Evolutionary conservation across 2,329 filamentous ascomycete species (phyloP).

Genomic region (Diaporthe batatas): DNA sequence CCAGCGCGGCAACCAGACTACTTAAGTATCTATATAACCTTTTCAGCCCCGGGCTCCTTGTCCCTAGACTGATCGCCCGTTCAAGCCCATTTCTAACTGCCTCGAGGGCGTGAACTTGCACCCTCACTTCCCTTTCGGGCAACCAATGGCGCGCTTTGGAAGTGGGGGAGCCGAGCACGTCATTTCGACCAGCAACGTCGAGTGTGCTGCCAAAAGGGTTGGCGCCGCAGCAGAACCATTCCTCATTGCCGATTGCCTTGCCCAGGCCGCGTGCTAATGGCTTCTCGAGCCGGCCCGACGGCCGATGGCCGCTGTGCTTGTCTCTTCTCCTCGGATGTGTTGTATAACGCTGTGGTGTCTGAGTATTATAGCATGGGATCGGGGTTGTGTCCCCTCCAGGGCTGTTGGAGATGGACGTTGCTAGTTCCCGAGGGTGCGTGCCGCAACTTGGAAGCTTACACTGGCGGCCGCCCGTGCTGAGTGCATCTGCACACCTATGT

Average conservation of each 20-base stretch:
- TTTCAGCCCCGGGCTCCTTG: slow-evolving; percentile 28
- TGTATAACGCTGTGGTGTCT: too few species aligned
- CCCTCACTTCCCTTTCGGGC: slow-evolving; percentile 9
- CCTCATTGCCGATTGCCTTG: not conserved
- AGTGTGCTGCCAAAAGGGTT: slow-evolving; percentile 13
- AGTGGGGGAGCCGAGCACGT: slow-evolving; percentile 40
- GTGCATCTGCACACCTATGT: not conserved
- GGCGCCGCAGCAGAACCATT: not conserved
- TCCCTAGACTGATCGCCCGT: not conserved
- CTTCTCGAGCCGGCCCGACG: slow-evolving; percentile 18
- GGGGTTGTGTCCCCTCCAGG: not conserved
- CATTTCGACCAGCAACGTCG: slow-evolving; percentile 38
- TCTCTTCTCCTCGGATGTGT: not conserved
- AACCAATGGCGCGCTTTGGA: slow-evolving; percentile 25
- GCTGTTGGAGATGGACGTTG: too few species aligned
- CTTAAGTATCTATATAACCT: not conserved
- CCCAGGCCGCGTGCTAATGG: not conserved
- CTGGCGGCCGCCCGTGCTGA: not conserved
- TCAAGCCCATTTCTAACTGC: not conserved
- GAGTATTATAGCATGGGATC: not conserved
- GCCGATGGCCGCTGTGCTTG: slow-evolving; percentile 17
- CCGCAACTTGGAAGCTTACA: not conserved
- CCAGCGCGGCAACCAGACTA: not conserved
- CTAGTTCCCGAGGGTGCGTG: not conserved
- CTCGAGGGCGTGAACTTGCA: slow-evolving; percentile 12